Base-by-base conservation (phyloP, 2,329 filamentous ascomycete species). In the Amesomyces nigricolor region DNA sequence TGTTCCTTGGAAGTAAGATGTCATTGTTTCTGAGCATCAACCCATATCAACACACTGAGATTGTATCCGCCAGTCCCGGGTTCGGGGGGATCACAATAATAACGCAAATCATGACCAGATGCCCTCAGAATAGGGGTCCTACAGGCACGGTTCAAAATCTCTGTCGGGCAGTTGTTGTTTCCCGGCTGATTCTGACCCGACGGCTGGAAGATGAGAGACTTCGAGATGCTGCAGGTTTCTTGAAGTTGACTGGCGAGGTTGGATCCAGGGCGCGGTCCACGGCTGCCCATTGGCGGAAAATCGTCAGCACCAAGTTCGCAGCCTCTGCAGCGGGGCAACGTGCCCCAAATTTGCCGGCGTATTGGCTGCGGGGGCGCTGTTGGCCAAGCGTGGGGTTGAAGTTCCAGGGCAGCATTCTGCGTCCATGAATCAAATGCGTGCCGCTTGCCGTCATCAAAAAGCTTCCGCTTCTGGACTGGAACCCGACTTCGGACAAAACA, bases 231-330 rank as follows among this genome's bases (percentile, higher is more conserved):
- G 46, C 32, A 49, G 19, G 19, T 44, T 19, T 26, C 37, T 7
- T 17, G n/a, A 35, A 13, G 22, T 26, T 35, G 32, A 35, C 32
- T 13, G 8, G 32, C 11, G 32, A 35, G 11, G 32, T 35, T 19
- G n/a, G 9, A 11, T 22, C 13, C 30, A n/a, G 17, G 13, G 37
- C 47, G 11, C 1, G 7, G n/a, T 1, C 38, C 35, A 26, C 22
- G 6, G 22, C 22, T 26, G 22, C 48, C 45, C 45, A 58, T 58
- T 58, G 57, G 57, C 53, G 57, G 57, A 58, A 58, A 58, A 58
- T 58, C 46, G 46, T 7, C 19, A 43, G 38, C 37, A 17, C 5
- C 17, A 19, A 32, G 8, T 19, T 43, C 6, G 9, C 32, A 1
- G 32, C 17, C 14, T 19, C 26, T 47, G 3, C 37, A 42, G 56